Evolutionary conservation across 257 asterid species (phyloP).

Genomic region (Nicotiana benthamiana): DNA sequence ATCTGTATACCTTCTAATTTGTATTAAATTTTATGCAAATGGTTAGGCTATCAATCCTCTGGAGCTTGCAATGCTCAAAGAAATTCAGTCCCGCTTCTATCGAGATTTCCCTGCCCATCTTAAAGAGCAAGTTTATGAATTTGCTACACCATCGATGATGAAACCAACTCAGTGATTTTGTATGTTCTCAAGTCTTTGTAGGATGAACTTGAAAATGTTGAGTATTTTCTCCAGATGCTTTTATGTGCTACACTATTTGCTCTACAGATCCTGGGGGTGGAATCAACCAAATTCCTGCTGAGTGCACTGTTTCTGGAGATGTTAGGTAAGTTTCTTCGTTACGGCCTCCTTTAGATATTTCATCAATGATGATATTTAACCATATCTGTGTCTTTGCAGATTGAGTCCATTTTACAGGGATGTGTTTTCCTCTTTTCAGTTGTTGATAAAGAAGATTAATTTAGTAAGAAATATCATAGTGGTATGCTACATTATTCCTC

Average conservation of each 20-base stretch:
- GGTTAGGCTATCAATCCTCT: constrained; percentile 84
- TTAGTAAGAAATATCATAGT: not conserved
- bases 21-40: not conserved
- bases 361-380: constrained; percentile 21
- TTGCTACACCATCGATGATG: constrained; percentile 97
- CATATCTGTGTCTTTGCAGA: constrained; percentile 40
- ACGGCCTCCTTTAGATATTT: constrained; percentile 7
- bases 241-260: constrained; percentile 1
- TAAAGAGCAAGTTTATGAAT: constrained; percentile 63
- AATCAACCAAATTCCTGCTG: constrained; percentile 90
- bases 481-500: no score
- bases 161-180: constrained; percentile 97
- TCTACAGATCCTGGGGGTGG: constrained; percentile 98
- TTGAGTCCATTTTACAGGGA: constrained; percentile 97
- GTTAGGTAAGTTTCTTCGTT: constrained; percentile 52
- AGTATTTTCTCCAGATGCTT: constrained; percentile 3
- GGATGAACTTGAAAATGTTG: not conserved
- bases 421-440: not conserved
- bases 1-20: not conserved
- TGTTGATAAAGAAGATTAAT: not conserved
- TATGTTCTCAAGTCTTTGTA: constrained; percentile 34
- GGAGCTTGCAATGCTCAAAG: constrained; percentile 92
- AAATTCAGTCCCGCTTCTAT: constrained; percentile 67
- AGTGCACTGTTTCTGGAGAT: constrained; percentile 84
- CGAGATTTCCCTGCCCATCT: constrained; percentile 86